phyloP scores from a whole-genome alignment of 1,284 basidiomycete genomes.

The Tetrapyrgos nigripes region DNA sequence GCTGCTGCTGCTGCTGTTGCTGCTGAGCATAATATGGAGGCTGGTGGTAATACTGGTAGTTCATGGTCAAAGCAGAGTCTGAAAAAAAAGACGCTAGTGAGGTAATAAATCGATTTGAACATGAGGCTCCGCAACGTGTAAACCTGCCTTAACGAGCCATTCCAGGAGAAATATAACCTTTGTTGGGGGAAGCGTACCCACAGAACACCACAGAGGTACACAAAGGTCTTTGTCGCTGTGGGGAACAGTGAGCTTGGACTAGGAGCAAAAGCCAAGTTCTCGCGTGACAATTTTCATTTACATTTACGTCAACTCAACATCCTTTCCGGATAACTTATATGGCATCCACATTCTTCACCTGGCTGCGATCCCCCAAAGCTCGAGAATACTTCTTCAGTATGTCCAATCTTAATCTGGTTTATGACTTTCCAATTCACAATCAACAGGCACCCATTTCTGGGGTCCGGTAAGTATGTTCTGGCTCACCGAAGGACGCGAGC shows the following conservation, averaged over 20 bases:
- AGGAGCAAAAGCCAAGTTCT: neutral
- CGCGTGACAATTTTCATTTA: constrained; percentile 11
- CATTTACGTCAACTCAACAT: constrained; percentile 18
- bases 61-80: neutral
- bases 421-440: constrained; percentile 19
- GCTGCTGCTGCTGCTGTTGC: constrained; percentile 17
- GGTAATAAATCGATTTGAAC: neutral
- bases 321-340: constrained; percentile 43
- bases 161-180: neutral
- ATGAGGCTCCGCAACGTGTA: constrained; percentile 14
- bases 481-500: constrained; percentile 16
- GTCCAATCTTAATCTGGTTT: constrained; percentile 37
- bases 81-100: neutral
- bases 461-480: constrained; percentile 76
- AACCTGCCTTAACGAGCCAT: neutral
- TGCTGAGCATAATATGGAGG: constrained; percentile 25
- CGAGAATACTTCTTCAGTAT: constrained; percentile 93
- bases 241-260: neutral
- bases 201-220: neutral
- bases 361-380: constrained; percentile 88
- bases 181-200: neutral
- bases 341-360: constrained; percentile 84
- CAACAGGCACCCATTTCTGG: constrained; percentile 93
- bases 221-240: neutral
- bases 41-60: constrained; percentile 29